These are phyloP conservation scores for Picochlorum sp. DNA, from an alignment of 139 green algal genomes.

Conservation along the genomic window DNA sequence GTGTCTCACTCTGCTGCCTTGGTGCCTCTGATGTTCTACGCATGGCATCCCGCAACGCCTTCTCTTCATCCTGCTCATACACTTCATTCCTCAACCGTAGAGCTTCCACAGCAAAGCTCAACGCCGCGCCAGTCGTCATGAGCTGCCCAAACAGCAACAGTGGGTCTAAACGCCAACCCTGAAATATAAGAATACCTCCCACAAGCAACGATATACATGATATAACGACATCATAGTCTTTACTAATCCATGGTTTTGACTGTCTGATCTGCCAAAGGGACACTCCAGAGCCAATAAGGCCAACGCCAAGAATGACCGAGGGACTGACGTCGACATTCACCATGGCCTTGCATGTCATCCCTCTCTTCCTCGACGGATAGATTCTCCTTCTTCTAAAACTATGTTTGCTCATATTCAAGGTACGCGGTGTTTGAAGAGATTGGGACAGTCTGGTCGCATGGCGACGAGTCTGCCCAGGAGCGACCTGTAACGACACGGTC, in stretches of 20 bases:
- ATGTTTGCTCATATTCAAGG: too few species aligned
- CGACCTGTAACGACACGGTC: too few species aligned
- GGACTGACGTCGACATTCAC: conserved; percentile 66
- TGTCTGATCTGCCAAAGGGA: conserved; percentile 52
- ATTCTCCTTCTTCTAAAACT: too few species aligned
- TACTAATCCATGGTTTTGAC: conserved; percentile 38
- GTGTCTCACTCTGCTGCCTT: too few species aligned
- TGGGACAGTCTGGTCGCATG: too few species aligned
- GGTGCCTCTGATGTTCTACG: too few species aligned
- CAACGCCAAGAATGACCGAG: conserved; percentile 45
- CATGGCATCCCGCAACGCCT: conserved; percentile 16
- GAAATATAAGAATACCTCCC: conserved; percentile 68
- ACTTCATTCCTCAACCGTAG: conserved; percentile 30
- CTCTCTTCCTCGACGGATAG: not conserved
- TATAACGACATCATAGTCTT: conserved; percentile 63
- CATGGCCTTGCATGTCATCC: conserved; percentile 26
- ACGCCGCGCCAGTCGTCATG: conserved; percentile 44
- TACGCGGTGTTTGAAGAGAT: too few species aligned
- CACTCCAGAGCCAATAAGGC: conserved; percentile 43
- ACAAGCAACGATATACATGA: conserved; percentile 48
- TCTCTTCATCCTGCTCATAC: conserved; percentile 28
- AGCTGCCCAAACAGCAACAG: conserved; percentile 64
- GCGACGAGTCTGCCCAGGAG: too few species aligned
- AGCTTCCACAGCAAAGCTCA: conserved; percentile 52
- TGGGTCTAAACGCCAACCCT: conserved; percentile 67